Evolutionary conservation across 2,329 filamentous ascomycete species (phyloP).

Genomic region (Volutella citrinella): DNA sequence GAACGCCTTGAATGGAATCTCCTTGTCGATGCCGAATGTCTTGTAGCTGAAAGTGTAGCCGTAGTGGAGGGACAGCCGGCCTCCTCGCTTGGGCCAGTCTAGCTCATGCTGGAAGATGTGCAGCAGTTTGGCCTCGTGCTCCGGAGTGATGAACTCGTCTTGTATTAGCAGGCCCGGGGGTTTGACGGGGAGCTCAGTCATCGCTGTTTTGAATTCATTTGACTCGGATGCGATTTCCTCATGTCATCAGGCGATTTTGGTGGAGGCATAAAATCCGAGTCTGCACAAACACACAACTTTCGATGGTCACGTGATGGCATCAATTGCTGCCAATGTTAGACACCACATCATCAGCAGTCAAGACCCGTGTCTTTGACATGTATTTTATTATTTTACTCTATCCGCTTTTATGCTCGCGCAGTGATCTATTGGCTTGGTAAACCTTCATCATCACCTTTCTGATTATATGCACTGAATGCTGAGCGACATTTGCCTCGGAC

Average conservation of each 20-base stretch:
- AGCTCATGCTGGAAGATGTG: conserved; percentile 41
- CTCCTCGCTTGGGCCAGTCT: conserved; percentile 42
- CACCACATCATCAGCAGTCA: no score
- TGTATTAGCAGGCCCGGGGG: conserved; percentile 43
- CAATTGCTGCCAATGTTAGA: no score
- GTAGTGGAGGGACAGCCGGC: conserved; percentile 51
- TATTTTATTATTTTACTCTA: no score
- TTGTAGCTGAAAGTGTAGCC: conserved; percentile 58
- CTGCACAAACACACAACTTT: no score
- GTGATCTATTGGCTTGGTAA: conserved; percentile 9
- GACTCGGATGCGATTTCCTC: no score
- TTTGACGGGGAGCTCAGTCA: conserved; percentile 21
- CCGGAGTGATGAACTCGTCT: conserved; percentile 42
- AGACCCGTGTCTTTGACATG: no score
- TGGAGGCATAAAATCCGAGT: no score
- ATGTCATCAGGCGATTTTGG: no score
- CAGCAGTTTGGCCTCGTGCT: conserved; percentile 44
- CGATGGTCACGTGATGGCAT: no score
- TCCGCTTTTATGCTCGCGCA: no score
- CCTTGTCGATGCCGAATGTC: conserved; percentile 51
- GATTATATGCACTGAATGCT: conserved; percentile 15
- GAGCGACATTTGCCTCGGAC: conserved; percentile 8
- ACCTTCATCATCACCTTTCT: conserved; percentile 11
- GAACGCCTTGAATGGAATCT: conserved; percentile 47
- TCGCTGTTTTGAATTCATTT: no score